phyloP scores from a whole-genome alignment of 495 filamentous ascomycete species.

The Penicillium lividum region DNA sequence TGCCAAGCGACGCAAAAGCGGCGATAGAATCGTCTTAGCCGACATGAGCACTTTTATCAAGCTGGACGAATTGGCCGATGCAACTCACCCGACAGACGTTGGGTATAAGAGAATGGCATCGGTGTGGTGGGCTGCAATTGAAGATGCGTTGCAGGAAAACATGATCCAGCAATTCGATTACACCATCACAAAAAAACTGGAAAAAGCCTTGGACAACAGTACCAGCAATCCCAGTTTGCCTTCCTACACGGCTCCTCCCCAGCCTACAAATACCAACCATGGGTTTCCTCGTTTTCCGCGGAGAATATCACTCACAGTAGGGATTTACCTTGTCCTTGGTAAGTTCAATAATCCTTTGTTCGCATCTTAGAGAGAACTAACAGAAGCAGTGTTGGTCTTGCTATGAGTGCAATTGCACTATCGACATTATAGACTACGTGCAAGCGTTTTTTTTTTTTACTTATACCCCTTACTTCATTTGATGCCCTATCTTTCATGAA shows the following conservation, averaged over 20 bases:
- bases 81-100: conserved; percentile 49
- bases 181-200: conserved; percentile 17
- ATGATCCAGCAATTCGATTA: conserved; percentile 20
- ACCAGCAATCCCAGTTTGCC: conserved; percentile 19
- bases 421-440: neutral
- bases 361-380: neutral
- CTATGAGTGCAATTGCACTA: neutral
- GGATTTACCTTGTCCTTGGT: neutral
- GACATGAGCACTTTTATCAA: conserved; percentile 48
- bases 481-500: too few species aligned
- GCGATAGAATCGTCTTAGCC: conserved; percentile 43
- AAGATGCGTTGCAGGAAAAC: conserved; percentile 25
- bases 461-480: neutral
- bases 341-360: neutral
- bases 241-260: conserved; percentile 15
- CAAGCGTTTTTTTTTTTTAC: neutral
- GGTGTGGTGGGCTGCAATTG: conserved; percentile 50
- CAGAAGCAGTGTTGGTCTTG: neutral
- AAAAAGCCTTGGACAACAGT: conserved; percentile 19
- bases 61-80: conserved; percentile 42
- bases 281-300: neutral
- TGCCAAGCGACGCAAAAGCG: conserved; percentile 25
- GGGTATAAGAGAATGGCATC: conserved; percentile 57
- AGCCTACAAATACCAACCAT: conserved; percentile 7
- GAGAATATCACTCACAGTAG: neutral